Evolutionary conservation across 2,329 filamentous ascomycete genomes (phyloP).

Genomic region (Sarocladium kiliense): DNA sequence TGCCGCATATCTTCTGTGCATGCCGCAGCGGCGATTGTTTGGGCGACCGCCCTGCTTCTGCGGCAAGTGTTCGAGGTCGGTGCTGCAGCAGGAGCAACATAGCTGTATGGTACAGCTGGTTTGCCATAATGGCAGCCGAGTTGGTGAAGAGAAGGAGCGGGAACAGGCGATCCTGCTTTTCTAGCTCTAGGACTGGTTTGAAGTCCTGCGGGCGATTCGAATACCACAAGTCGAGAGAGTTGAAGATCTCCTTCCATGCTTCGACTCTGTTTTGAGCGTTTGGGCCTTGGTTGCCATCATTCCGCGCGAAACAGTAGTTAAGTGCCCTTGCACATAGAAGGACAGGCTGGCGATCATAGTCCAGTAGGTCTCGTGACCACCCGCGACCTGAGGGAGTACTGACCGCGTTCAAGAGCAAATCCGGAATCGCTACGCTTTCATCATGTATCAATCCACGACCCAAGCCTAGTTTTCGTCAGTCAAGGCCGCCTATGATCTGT

Average conservation of each 20-base stretch:
- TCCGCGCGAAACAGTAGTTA: conserved; percentile 22
- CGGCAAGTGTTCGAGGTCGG: conserved; percentile 38
- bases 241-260: conserved; percentile 24
- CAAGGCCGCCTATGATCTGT: not conserved
- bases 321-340: conserved; percentile 29
- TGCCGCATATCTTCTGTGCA: conserved; percentile 42
- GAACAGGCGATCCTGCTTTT: conserved; percentile 22
- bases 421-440: conserved; percentile 19
- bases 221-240: conserved; percentile 28
- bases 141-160: conserved; percentile 32
- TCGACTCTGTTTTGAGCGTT: conserved; percentile 17
- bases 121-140: conserved; percentile 39
- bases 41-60: conserved; percentile 19
- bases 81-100: conserved; percentile 47
- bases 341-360: conserved; percentile 21
- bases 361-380: conserved; percentile 16
- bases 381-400: conserved; percentile 15
- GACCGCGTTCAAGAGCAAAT: conserved; percentile 14
- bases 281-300: not conserved
- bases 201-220: conserved; percentile 24
- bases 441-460: conserved; percentile 22
- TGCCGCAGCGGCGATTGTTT: conserved; percentile 42
- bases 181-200: conserved; percentile 27
- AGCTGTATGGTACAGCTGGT: conserved; percentile 52
- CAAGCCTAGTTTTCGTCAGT: conserved; percentile 17